These are phyloP conservation scores for Talinum fruticosum DNA, from an alignment of 148 eudicot genomes.

Conservation along the genomic window DNA sequence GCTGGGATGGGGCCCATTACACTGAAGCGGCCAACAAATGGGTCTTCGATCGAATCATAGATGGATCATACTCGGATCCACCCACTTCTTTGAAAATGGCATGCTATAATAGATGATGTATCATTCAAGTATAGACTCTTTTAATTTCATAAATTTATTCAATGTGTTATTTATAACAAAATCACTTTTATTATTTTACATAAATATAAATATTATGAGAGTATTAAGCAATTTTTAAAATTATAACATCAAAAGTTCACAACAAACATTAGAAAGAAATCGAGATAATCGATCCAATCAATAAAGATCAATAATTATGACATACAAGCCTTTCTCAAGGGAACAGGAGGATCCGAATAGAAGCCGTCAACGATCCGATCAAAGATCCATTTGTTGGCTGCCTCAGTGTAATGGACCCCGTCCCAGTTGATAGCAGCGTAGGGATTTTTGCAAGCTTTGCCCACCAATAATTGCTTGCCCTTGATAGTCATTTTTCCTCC, in stretches of 20 bases:
- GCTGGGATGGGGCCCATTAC: slow-evolving; percentile 70
- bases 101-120: slow-evolving; percentile 18
- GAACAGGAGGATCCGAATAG: slow-evolving; percentile 65
- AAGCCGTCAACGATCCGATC: slow-evolving; percentile 60
- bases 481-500: slow-evolving; percentile 49
- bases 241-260: not conserved
- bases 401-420: slow-evolving; percentile 73
- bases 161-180: too few relatives aligned
- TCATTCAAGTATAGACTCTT: not conserved
- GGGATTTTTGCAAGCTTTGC: slow-evolving; percentile 58
- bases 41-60: slow-evolving; percentile 43
- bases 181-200: too few relatives aligned
- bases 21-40: slow-evolving; percentile 68
- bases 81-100: slow-evolving; percentile 39
- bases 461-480: slow-evolving; percentile 53
- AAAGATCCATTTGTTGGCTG: slow-evolving; percentile 74
- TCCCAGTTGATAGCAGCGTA: slow-evolving; percentile 59
- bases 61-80: slow-evolving; percentile 49
- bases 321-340: slow-evolving; percentile 52
- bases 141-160: too few relatives aligned
- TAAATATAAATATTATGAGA: too few relatives aligned
- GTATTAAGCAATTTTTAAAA: not conserved
- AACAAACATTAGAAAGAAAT: not conserved
- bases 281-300: not conserved
- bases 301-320: not conserved